Base-by-base conservation (phyloP, 345 rosid species). In the Euphorbia peplus region DNA sequence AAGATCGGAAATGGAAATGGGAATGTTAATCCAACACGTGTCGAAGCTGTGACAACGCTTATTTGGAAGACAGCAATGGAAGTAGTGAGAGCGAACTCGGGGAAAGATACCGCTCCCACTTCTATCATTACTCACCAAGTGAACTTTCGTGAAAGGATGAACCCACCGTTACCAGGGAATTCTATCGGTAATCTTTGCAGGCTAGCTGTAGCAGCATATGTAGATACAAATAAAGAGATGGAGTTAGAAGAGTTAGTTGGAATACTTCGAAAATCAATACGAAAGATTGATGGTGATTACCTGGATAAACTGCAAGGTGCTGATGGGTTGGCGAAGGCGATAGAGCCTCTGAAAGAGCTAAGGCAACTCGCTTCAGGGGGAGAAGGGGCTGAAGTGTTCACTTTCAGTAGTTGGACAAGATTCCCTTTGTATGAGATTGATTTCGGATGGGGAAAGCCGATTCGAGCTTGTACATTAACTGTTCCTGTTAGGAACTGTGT, bases 131-230 rank as follows among this genome's bases (percentile, higher is more conserved):
- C 79, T 4, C 75, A 75, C 39, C 59, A 53, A 11, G 75, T 75
- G 53, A 66, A 75, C 51, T 70, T 75, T 6, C 65, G 71, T 3
- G 35, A 59, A 15, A 26, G 75, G 66, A 53, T 60, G 28, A n/a
- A 22, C 11, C 55, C 75, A 18, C 75, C 79, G 54, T 60, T 75
- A 41, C 74, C 75, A 0, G 64, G 60, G 26, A 50, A 60, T 21
- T 29, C 71, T 0, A 1, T 75, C 26, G 75, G 79, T 21, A 75
- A 75, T 64, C 67, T 75, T 6, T 75, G 79, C 71, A 54, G 63
- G 8, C 44, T 72, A 8, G 4, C 67, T 1, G 21, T 70, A 8
- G 67, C 67, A 5, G 39, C 68, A 32, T 63, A 54, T 28, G 10
- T 10, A 3, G 65, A 63, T 4, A 12, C 6, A 53, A 64, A 55